phyloP scores from a whole-genome alignment of 345 rosid species.

The Viola odorata region DNA sequence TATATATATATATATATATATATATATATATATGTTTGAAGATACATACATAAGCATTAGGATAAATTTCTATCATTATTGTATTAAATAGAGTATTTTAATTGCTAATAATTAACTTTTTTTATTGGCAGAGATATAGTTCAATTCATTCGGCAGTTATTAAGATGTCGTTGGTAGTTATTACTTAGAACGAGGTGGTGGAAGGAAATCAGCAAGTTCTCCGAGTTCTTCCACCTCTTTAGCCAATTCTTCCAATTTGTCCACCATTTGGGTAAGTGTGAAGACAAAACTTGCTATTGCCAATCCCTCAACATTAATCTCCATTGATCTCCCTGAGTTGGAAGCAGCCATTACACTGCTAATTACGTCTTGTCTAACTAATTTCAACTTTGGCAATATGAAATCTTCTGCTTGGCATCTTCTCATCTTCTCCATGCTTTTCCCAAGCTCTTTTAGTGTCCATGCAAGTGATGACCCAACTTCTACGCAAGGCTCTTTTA shows the following conservation, averaged over 20 bases:
- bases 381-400: slow-evolving; percentile 40
- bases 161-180: not conserved
- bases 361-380: slow-evolving; percentile 31
- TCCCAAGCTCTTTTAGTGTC: slow-evolving; percentile 52
- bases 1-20: too few relatives aligned
- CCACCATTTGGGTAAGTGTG: slow-evolving; percentile 37
- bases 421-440: slow-evolving; percentile 43
- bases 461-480: slow-evolving; percentile 33
- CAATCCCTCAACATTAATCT: slow-evolving; percentile 25
- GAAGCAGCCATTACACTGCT: slow-evolving; percentile 17
- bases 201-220: slow-evolving; percentile 35
- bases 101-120: too few relatives aligned
- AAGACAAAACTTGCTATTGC: slow-evolving; percentile 42
- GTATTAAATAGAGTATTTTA: too few relatives aligned
- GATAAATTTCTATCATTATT: too few relatives aligned
- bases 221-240: slow-evolving; percentile 57
- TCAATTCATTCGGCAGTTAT: too few relatives aligned
- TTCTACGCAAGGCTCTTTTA: slow-evolving; percentile 40
- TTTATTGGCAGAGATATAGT: too few relatives aligned
- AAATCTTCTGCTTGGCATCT: slow-evolving; percentile 25
- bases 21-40: too few relatives aligned
- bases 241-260: slow-evolving; percentile 46
- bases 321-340: slow-evolving; percentile 10
- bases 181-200: not conserved
- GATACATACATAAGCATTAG: too few relatives aligned